phyloP scores from a whole-genome alignment of 306 rosid species.

The Vigna mungo region DNA sequence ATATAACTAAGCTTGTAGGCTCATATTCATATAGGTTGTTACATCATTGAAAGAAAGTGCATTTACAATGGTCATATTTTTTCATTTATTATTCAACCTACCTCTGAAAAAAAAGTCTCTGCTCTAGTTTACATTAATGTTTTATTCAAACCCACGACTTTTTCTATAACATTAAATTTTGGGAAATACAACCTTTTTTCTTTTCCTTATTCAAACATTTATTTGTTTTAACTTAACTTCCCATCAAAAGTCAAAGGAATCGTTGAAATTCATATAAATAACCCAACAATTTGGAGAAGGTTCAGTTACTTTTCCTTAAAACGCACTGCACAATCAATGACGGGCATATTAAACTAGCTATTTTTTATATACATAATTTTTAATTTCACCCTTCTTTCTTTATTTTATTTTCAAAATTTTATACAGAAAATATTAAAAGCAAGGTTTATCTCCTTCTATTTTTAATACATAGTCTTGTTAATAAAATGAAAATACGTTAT shows the following conservation, averaged over 20 bases:
- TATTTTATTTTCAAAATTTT: not conserved
- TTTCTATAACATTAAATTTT: not conserved
- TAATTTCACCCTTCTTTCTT: not conserved
- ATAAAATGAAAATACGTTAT: not conserved
- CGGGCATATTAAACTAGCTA: not conserved
- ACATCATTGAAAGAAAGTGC: not conserved
- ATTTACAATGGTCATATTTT: not conserved
- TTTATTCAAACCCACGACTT: constrained; percentile 10
- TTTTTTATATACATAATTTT: not conserved
- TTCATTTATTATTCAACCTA: not conserved
- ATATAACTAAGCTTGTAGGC: not conserved
- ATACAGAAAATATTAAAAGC: not conserved
- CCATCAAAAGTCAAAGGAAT: not conserved
- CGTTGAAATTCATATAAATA: not conserved
- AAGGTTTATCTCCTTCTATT: not conserved
- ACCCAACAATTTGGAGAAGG: not conserved
- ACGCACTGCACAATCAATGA: not conserved
- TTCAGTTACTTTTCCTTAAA: not conserved
- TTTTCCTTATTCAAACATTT: not conserved
- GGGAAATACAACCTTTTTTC: not conserved
- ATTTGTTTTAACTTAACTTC: not conserved
- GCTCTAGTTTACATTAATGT: not conserved
- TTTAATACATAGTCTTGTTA: no score
- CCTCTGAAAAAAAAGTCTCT: not conserved
- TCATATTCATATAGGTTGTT: not conserved